A percentile compares a stretch with the other conserved stretches of the same genome.
Conservation (phyloP, 257 asterid species). For the Solanum sparsipilum region DNA sequence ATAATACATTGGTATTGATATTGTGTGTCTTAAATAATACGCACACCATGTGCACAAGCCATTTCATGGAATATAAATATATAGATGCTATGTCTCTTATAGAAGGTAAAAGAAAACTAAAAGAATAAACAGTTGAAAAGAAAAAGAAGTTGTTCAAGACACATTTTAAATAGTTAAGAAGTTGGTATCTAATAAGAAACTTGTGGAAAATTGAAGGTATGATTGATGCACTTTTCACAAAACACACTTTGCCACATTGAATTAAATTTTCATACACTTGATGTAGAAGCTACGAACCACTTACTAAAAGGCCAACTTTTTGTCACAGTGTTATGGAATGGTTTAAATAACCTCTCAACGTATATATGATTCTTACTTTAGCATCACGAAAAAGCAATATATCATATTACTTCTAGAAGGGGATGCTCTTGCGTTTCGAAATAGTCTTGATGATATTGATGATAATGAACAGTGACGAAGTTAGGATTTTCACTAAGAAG, state of each 20-base stretch:
- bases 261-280: not conserved
- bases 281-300: constrained; percentile 8
- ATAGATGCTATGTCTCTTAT: not conserved
- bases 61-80: not conserved
- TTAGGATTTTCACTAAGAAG: not conserved
- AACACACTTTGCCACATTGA: not conserved
- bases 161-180: not conserved
- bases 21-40: not conserved
- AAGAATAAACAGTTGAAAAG: not conserved
- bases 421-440: not conserved
- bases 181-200: not conserved
- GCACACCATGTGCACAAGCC: not conserved
- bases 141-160: not conserved
- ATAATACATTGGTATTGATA: not conserved
- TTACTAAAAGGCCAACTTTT: not conserved
- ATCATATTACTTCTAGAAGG: not conserved
- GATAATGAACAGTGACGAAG: not conserved
- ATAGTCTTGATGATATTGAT: not conserved
- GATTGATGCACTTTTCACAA: not conserved
- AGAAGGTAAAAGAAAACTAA: not conserved
- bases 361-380: not conserved
- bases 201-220: not conserved
- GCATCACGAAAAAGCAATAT: not conserved
- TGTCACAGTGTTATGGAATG: not conserved
- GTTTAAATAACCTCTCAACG: not conserved